Percentiles rank a stretch among this genome's conserved stretches.
These are phyloP conservation scores for Solanum infundibuliforme DNA, from an alignment of 257 asterid genomes.

Conservation along the genomic window DNA sequence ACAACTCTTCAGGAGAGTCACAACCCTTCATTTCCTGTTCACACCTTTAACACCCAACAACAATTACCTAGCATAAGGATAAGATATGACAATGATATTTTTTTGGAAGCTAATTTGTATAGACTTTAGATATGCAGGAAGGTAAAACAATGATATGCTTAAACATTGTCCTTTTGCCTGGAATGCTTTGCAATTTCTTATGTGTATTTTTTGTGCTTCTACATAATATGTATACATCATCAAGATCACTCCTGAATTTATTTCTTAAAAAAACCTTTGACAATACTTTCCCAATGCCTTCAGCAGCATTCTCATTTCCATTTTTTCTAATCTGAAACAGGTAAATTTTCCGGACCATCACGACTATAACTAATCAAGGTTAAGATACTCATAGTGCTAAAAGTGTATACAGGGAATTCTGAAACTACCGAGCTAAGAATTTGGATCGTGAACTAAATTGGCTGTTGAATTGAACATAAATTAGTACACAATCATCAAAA, in stretches of 20 bases:
- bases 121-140: background rate
- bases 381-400: no score
- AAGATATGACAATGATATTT: background rate
- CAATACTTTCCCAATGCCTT: slow-evolving; percentile 40
- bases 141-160: background rate
- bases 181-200: background rate
- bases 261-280: no score
- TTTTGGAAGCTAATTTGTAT: background rate
- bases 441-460: background rate
- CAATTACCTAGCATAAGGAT: background rate
- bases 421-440: background rate
- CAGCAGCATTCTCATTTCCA: slow-evolving; percentile 36
- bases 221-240: background rate
- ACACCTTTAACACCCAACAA: no score
- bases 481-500: no score
- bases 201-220: background rate
- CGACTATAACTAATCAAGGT: no score
- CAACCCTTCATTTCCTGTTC: no score
- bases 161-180: background rate
- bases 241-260: no score
- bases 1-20: no score
- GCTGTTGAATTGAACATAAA: slow-evolving; percentile 37
- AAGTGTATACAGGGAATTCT: slow-evolving; percentile 12
- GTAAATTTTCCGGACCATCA: no score
- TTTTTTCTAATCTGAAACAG: slow-evolving; percentile 11